Conservation (phyloP, 352 stramenopile species). For the Thalassiosira livingstoniorum region DNA sequence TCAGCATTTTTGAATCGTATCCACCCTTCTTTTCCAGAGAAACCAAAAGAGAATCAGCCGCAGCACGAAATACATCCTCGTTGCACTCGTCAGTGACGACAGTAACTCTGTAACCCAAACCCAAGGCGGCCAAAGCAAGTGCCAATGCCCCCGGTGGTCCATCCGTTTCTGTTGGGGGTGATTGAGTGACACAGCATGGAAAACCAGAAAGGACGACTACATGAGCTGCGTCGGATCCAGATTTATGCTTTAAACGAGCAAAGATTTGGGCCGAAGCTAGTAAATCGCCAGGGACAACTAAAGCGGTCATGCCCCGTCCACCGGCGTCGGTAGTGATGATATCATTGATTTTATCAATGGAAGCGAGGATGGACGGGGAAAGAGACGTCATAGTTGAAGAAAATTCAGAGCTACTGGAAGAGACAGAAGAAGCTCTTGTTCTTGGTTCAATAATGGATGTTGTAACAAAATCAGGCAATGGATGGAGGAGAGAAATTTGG, state of each 20-base stretch:
- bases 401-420: too few species aligned
- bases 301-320: constrained; percentile 65
- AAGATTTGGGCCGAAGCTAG: constrained; percentile 47
- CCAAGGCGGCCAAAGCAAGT: constrained; percentile 64
- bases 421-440: too few species aligned
- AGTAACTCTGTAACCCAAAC: constrained; percentile 70
- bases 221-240: not conserved
- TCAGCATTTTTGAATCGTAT: not conserved
- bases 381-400: constrained; percentile 4
- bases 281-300: constrained; percentile 71
- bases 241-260: constrained; percentile 20
- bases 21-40: too few species aligned
- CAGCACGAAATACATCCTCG: constrained; percentile 59
- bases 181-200: constrained; percentile 76
- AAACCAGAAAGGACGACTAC: constrained; percentile 77
- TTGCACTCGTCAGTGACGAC: constrained; percentile 85
- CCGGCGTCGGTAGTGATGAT: constrained; percentile 72
- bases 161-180: constrained; percentile 84
- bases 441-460: too few species aligned
- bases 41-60: too few species aligned
- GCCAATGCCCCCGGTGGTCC: constrained; percentile 78
- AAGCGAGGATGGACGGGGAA: not conserved
- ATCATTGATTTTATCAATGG: constrained; percentile 33
- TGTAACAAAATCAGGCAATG: too few species aligned
- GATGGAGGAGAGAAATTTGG: too few species aligned